Conservation (phyloP, 768 basidiomycete species). For the Trametes cinnabarina region DNA sequence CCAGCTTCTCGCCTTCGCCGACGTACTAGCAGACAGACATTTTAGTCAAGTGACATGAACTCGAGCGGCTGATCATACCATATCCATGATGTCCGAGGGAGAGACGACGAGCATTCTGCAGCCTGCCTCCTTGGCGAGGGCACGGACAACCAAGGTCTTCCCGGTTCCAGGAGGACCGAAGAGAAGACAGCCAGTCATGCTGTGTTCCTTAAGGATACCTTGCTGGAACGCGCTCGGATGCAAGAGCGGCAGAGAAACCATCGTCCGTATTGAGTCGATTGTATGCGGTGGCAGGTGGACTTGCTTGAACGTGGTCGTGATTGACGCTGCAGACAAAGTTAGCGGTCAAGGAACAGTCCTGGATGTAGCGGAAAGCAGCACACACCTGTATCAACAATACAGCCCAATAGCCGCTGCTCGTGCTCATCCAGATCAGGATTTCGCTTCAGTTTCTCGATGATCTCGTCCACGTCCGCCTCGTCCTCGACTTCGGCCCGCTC, state of each 20-base stretch:
- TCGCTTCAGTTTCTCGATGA: slow-evolving; percentile 73
- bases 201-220: slow-evolving; percentile 88
- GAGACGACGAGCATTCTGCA: slow-evolving; percentile 90
- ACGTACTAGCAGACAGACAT: slow-evolving; percentile 55
- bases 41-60: slow-evolving; percentile 5
- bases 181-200: slow-evolving; percentile 86
- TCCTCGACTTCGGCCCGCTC: slow-evolving; percentile 40
- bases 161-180: slow-evolving; percentile 95
- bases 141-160: slow-evolving; percentile 86
- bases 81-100: slow-evolving; percentile 95
- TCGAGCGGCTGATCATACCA: slow-evolving; percentile 49
- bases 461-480: slow-evolving; percentile 50
- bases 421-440: slow-evolving; percentile 77
- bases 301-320: slow-evolving; percentile 82
- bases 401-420: slow-evolving; percentile 75
- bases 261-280: slow-evolving; percentile 87
- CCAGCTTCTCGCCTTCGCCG: slow-evolving; percentile 87
- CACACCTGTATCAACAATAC: slow-evolving; percentile 81
- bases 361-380: slow-evolving; percentile 1
- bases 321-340: slow-evolving; percentile 45
- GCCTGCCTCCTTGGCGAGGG: slow-evolving; percentile 90
- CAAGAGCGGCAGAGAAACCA: slow-evolving; percentile 85
- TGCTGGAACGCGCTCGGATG: slow-evolving; percentile 84
- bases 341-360: slow-evolving; percentile 12
- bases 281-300: slow-evolving; percentile 88